phyloP scores from a whole-genome alignment of 129 eudicot genomes.

The Tagetes erecta region DNA sequence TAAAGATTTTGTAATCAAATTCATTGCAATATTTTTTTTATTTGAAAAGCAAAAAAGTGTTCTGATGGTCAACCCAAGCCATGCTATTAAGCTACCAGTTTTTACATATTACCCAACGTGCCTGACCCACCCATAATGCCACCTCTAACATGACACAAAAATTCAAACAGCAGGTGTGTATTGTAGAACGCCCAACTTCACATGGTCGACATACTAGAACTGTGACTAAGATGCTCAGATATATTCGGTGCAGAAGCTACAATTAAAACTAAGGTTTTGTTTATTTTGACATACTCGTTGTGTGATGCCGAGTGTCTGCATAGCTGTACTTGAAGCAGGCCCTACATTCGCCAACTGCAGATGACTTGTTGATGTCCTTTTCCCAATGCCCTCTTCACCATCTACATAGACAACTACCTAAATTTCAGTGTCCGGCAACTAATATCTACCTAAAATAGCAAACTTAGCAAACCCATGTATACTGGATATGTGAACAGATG shows the following conservation, averaged over 20 bases:
- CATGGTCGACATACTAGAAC: background rate
- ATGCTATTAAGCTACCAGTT: background rate
- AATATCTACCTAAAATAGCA: conserved; percentile 21
- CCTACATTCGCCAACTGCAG: conserved; percentile 47
- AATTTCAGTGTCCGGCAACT: conserved; percentile 18
- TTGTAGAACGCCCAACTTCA: background rate
- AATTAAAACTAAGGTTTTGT: background rate
- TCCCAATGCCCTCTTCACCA: conserved; percentile 41
- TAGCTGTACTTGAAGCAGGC: conserved; percentile 66
- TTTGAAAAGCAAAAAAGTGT: background rate
- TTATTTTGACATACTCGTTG: conserved; percentile 48
- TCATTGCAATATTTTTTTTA: background rate
- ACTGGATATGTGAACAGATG: conserved; percentile 33
- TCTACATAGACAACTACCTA: conserved; percentile 34
- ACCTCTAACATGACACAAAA: conserved; percentile 5
- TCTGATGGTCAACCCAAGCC: background rate
- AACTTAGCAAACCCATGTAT: conserved; percentile 26
- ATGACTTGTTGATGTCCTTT: conserved; percentile 45
- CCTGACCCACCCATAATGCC: background rate
- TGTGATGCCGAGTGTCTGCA: conserved; percentile 73
- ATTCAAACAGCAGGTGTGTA: background rate
- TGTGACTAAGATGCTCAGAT: conserved; percentile 5
- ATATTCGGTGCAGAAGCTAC: background rate
- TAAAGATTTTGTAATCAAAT: background rate
- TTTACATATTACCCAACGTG: background rate